Evolutionary conservation across 2,329 filamentous ascomycete genomes (phyloP), one percentile per base, ranked within the genome.

Genomic region (Aspergillus fructus): DNA sequence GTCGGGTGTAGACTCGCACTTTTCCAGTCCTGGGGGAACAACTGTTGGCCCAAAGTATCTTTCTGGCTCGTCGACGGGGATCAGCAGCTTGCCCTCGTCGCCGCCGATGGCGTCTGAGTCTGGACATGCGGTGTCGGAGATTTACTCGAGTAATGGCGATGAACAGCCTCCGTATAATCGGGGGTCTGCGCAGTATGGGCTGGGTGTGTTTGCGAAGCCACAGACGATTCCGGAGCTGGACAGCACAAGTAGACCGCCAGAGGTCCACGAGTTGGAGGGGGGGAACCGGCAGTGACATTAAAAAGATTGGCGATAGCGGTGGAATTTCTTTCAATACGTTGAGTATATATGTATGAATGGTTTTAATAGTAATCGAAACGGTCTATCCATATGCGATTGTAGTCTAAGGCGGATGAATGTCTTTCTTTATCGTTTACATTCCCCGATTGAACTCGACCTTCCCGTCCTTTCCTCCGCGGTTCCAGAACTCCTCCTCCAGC

Each of bases 371-470:
- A 37, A 37, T n/a, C 15, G 21, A 6, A 37, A 37, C 12, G 13
- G 47, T n/a, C 23, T 37, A 21, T 34, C n/a, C 11, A 12, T 21
- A 4, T 21, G 3, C 21, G 21, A 21, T 11, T 49, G n/a, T 34
- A 49, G 24, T 24, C 24, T 24, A 24, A 24, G 24, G 24, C 30
- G 21, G 21, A 21, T n/a, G n/a, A n/a, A n/a, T 21, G 21, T 21
- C 21, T 21, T 21, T 3, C 21, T 21, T 21, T 21, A 4, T 21
- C 4, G 8, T 12, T 49, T 30, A 97, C 67, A 99, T 93, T 12
- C 94, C 94, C 69, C 94, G 85, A 76, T 99, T 97, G 77, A 99
- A 97, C 72, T 96, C 91, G n/a, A 99, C 90, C 79, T 91, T 81
- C 0, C 90, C 93, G 54, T 84, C 84, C 62, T 88, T 84, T 1